Percentiles rank a stretch among this genome's conserved stretches.
These are phyloP conservation scores for Sporothrix euskadiensis DNA, from an alignment of 2,329 filamentous ascomycete genomes.

Conservation along the genomic window DNA sequence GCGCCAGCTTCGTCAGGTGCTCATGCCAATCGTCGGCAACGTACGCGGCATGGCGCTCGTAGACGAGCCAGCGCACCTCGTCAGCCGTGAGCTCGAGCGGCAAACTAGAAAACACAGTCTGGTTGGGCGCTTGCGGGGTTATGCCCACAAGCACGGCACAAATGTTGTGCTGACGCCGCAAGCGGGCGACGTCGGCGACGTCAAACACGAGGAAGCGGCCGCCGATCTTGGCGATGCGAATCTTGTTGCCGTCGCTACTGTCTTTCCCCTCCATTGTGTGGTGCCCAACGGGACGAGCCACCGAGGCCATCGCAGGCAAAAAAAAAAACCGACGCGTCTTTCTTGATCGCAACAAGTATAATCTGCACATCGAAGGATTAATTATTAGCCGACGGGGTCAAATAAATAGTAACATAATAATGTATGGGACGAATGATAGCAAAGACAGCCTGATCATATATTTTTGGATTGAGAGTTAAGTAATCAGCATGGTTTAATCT, in stretches of 20 bases:
- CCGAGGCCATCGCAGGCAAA: constrained; percentile 7
- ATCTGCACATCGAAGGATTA: background rate
- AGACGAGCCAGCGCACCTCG: constrained; percentile 79
- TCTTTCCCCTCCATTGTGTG: background rate
- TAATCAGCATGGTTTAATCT: constrained; percentile 46
- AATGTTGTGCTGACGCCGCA: constrained; percentile 79
- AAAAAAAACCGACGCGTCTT: constrained; percentile 6
- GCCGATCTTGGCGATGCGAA: constrained; percentile 79
- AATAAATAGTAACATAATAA: background rate
- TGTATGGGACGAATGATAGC: background rate
- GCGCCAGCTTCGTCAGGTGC: constrained; percentile 66
- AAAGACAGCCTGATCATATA: constrained; percentile 35
- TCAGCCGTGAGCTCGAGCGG: constrained; percentile 89
- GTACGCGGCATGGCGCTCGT: constrained; percentile 73
- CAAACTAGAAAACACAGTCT: constrained; percentile 89
- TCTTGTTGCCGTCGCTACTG: constrained; percentile 42
- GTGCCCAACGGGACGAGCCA: constrained; percentile 2
- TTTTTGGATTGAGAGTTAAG: constrained; percentile 32
- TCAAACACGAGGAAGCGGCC: constrained; percentile 89
- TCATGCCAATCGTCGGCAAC: constrained; percentile 78
- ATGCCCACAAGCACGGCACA: constrained; percentile 84
- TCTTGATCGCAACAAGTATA: background rate
- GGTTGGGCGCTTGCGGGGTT: constrained; percentile 87
- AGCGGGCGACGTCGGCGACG: constrained; percentile 71
- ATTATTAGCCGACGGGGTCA: background rate